phyloP scores from a whole-genome alignment of 1,284 basidiomycete genomes.

The Phlebopus sp. region DNA sequence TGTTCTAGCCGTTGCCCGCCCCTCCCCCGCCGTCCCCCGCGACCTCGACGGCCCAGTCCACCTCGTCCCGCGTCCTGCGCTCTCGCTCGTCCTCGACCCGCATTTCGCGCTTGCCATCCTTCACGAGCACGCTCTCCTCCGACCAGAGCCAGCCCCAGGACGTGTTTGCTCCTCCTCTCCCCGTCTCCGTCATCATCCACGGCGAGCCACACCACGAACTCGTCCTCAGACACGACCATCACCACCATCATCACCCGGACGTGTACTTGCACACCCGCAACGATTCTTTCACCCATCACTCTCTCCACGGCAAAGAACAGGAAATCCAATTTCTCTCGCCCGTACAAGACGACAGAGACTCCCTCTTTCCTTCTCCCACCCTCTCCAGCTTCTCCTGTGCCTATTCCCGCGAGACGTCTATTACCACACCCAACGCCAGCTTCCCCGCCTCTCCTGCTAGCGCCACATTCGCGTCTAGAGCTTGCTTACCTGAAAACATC shows the following conservation, averaged over 20 bases:
- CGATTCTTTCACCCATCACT: constrained; percentile 9
- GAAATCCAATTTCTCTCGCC: constrained; percentile 17
- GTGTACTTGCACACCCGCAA: constrained; percentile 8
- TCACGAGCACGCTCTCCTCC: constrained; percentile 33
- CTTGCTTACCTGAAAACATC: constrained; percentile 23
- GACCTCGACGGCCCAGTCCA: constrained; percentile 25
- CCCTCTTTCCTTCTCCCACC: constrained; percentile 26
- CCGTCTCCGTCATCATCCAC: constrained; percentile 31
- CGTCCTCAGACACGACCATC: constrained; percentile 18
- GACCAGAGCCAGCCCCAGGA: constrained; percentile 32
- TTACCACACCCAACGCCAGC: constrained; percentile 24
- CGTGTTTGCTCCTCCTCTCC: constrained; percentile 22
- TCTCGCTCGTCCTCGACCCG: constrained; percentile 32
- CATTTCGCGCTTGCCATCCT: constrained; percentile 33
- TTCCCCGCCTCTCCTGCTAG: constrained; percentile 21
- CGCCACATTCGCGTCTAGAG: constrained; percentile 14
- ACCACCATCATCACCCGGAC: constrained; percentile 5
- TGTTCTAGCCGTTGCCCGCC: constrained; percentile 23
- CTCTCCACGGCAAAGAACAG: constrained; percentile 13
- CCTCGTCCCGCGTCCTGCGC: constrained; percentile 27
- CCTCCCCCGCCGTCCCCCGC: constrained; percentile 29
- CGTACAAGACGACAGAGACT: constrained; percentile 26
- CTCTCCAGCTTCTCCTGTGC: constrained; percentile 27
- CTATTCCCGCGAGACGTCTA: constrained; percentile 22
- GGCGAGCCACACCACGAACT: constrained; percentile 29